Percentiles rank a stretch among this genome's conserved stretches.
Conservation (phyloP, 129 eudicot species). For the Gnaphalium uliginosum region DNA sequence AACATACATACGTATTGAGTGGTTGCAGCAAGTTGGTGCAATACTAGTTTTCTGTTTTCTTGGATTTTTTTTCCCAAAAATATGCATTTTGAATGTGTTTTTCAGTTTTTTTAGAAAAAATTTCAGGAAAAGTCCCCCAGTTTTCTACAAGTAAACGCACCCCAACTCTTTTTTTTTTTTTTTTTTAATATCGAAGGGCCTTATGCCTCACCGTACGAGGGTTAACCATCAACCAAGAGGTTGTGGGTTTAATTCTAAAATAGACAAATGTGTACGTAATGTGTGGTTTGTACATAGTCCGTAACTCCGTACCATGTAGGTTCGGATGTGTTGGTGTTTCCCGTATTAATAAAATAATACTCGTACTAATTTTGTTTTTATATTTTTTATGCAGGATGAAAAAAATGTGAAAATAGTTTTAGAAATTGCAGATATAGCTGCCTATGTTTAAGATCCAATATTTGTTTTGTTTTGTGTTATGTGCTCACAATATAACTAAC, state of each 20-base stretch:
- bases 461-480: constrained; percentile 10
- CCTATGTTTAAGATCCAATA: constrained; percentile 18
- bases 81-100: too few relatives aligned
- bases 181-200: too few relatives aligned
- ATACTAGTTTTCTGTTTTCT: background rate
- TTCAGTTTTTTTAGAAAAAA: too few relatives aligned
- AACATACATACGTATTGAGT: background rate
- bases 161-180: too few relatives aligned
- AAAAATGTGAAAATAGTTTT: constrained; percentile 9
- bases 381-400: constrained; percentile 30
- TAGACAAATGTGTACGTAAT: background rate
- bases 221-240: too few relatives aligned
- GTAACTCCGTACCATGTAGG: background rate
- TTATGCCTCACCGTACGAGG: too few relatives aligned
- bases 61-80: background rate
- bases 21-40: background rate
- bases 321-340: background rate
- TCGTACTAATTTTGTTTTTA: constrained; percentile 3
- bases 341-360: background rate
- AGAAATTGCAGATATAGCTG: constrained; percentile 17
- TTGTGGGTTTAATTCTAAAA: too few relatives aligned
- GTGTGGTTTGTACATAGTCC: background rate
- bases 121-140: too few relatives aligned
- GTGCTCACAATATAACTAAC: constrained; percentile 4
- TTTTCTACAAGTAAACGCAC: too few relatives aligned